A percentile compares a stretch with the other conserved stretches of the same genome.
Conservation (phyloP, 2,329 filamentous ascomycete genomes). For the Zymoseptoria passerinii region DNA sequence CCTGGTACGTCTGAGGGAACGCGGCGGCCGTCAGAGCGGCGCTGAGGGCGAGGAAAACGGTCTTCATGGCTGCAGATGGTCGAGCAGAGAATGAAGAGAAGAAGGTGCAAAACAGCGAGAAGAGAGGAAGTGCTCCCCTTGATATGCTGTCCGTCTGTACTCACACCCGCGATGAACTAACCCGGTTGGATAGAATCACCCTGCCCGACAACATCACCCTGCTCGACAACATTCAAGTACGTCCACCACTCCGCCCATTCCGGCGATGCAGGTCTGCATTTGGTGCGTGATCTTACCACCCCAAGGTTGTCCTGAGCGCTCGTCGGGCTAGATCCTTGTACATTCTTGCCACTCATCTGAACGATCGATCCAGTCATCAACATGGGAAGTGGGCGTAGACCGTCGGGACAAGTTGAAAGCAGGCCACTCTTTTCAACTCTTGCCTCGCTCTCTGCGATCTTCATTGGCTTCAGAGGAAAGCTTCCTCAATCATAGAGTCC, state of each 20-base stretch:
- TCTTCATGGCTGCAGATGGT: slow-evolving; percentile 3
- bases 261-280: not conserved
- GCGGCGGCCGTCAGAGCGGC: slow-evolving; percentile 15
- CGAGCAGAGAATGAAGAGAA: not conserved
- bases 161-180: not conserved
- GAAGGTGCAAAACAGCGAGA: not conserved
- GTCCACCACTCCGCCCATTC: not conserved
- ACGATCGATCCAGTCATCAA: not conserved
- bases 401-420: not conserved
- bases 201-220: not conserved
- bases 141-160: not conserved
- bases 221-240: not conserved
- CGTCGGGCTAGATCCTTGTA: not conserved
- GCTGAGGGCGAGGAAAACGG: slow-evolving; percentile 3
- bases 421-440: too few species aligned
- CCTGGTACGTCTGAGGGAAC: slow-evolving; percentile 25
- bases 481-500: too few species aligned
- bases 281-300: not conserved
- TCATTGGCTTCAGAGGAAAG: too few species aligned
- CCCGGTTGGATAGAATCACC: not conserved
- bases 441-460: too few species aligned
- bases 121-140: not conserved
- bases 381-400: not conserved
- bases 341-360: not conserved
- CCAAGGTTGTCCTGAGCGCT: not conserved